Evolutionary conservation across 2,329 filamentous ascomycete genomes (phyloP).

Genomic region (Microdochium bolleyi): DNA sequence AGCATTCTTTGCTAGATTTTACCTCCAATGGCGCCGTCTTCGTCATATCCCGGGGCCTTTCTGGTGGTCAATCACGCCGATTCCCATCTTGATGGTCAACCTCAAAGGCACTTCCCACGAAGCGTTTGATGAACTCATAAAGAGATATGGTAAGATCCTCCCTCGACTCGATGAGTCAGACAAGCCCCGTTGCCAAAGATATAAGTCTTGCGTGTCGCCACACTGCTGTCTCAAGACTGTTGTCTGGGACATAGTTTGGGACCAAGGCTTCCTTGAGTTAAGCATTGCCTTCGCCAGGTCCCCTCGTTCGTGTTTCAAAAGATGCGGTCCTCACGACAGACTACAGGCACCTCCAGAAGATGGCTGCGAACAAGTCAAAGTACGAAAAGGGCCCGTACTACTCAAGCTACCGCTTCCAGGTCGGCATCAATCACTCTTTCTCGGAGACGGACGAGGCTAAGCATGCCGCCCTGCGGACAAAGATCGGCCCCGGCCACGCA

Average conservation of each 20-base stretch:
- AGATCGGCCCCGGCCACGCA: constrained; percentile 6
- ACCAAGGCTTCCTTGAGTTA: background rate
- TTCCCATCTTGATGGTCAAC: constrained; percentile 4
- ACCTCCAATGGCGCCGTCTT: constrained; percentile 5
- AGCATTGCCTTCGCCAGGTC: background rate
- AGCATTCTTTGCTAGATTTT: constrained; percentile 1
- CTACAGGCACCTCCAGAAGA: constrained; percentile 2
- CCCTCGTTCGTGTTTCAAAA: constrained; percentile 4
- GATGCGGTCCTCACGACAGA: constrained; percentile 6
- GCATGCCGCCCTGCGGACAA: constrained; percentile 5
- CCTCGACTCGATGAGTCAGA: background rate
- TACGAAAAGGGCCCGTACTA: constrained; percentile 6
- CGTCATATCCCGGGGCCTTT: constrained; percentile 7
- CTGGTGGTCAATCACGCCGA: constrained; percentile 4
- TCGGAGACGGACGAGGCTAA: constrained; percentile 3
- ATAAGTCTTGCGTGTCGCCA: too few relatives aligned
- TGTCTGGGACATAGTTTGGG: too few relatives aligned
- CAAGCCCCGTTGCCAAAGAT: too few relatives aligned
- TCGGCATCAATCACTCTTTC: constrained; percentile 4
- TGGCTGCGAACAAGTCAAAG: constrained; percentile 2
- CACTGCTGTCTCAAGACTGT: too few relatives aligned
- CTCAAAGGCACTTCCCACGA: constrained; percentile 4
- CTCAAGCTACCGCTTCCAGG: constrained; percentile 5
- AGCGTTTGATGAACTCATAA: constrained; percentile 2
- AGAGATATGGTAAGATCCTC: constrained; percentile 3